Base-by-base conservation (phyloP, 768 basidiomycete species). In the Suillus placidus region DNA sequence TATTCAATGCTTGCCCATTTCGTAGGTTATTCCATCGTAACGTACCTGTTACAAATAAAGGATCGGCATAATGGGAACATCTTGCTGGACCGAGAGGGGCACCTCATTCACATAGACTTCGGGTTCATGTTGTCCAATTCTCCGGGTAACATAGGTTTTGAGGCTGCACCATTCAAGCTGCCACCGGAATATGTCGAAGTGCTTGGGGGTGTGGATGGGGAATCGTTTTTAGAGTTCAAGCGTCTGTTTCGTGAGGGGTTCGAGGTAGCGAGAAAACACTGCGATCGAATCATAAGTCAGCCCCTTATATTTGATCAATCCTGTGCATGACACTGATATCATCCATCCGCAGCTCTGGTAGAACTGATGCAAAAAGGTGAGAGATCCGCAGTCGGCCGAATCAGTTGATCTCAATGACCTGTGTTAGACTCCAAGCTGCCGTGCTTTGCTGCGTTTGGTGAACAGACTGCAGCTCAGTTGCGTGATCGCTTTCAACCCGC, bases 51-150 rank as follows among this genome's bases (percentile, higher is more conserved):
- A 5, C 97, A 99, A 79, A 91, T 99, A 78, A 99, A 99, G 78
- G 97, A 99, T 77, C 88, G 97, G 14, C 97, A 99, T 74, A 99
- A 99, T 73, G 97, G 97, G 37, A 99, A 99, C 74, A 99, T 99
- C 62, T 86, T 99, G 6, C 81, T 99, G 56, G 97, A 99, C 79
- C 88, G 94, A 62, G 94, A 97, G 40, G 97, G 97, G 0, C 96
- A 96, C 71, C 82, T 97, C 30, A 90, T 97, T 58, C 94, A 99
- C 76, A 99, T 99, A 67, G 97, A 99, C 77, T 99, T 99, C 75
- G 97, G 97, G 2, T 99, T 99, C 81, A 97, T 99, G 84, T 84
- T 99, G 40, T 92, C 92, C 51, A 98, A 98, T 77, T 95, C 96
- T 1, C 97, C 97, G 0, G 97, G 97, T 23, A 97, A 97, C 74